Conservation (phyloP, 2,329 filamentous ascomycete species). For the Aspergillus puulaauensis region DNA sequence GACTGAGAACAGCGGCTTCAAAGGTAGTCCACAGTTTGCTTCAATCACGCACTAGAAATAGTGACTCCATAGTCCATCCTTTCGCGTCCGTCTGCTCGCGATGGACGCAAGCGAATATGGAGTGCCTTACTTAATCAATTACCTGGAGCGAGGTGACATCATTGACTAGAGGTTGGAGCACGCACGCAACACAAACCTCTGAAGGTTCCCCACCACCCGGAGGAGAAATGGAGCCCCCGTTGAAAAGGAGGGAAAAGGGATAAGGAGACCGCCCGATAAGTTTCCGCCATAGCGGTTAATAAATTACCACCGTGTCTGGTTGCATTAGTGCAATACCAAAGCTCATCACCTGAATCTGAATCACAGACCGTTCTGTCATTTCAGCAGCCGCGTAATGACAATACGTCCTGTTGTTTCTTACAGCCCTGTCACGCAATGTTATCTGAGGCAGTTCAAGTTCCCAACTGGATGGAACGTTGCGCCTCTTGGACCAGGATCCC, state of each 20-base stretch:
- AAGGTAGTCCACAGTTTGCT: too few species aligned
- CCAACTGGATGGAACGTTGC: slow-evolving; percentile 30
- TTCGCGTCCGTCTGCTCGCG: neutral
- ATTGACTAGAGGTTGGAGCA: slow-evolving; percentile 15
- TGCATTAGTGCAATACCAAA: slow-evolving; percentile 18
- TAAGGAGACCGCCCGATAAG: neutral
- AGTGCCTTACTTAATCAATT: neutral
- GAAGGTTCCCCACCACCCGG: slow-evolving; percentile 11
- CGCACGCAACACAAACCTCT: slow-evolving; percentile 14
- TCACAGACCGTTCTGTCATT: slow-evolving; percentile 12
- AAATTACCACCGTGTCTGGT: slow-evolving; percentile 14
- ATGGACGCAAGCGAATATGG: neutral
- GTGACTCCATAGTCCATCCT: neutral
- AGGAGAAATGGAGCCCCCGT: slow-evolving; percentile 4
- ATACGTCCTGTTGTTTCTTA: neutral
- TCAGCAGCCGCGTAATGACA: slow-evolving; percentile 8
- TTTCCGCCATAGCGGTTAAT: slow-evolving; percentile 21
- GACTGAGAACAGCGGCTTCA: neutral
- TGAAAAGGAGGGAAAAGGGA: neutral
- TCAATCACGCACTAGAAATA: neutral
- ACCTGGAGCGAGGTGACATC: slow-evolving; percentile 19
- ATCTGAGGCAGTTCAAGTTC: slow-evolving; percentile 10
- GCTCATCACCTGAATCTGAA: neutral
- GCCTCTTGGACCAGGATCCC: slow-evolving; percentile 22
- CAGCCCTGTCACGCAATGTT: slow-evolving; percentile 3